Evolutionary conservation across 2,329 filamentous ascomycete species (phyloP), one percentile per base, ranked within the genome.

Genomic region (Pseudopithomyces maydicus): DNA sequence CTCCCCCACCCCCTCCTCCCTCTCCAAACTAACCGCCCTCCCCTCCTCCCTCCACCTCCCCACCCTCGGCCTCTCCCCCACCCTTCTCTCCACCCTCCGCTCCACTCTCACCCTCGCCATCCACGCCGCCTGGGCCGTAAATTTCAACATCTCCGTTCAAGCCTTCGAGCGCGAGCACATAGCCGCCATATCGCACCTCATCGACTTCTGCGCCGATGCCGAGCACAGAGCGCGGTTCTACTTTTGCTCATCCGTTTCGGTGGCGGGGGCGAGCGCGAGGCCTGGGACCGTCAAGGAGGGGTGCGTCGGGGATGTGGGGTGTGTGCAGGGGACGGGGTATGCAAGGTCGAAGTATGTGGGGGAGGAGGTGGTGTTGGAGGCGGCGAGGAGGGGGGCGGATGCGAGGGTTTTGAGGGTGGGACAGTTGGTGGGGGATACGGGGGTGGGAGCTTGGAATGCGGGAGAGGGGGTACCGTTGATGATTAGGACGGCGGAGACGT

Each of bases 71-170:
- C 70, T 83, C 2, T 52, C 63, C 52, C 46, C 11, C 43, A 50
- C 6, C 55, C 72, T 50, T 10, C 35, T 67, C 5, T 44, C 57
- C 1, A 45, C 59, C 2, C 52, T 74, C 6, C 52, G 44, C 3
- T 54, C 45, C 0, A 64, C 47, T 1, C 64, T 84, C 1, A 77
- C 77, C 0, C 66, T 69, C 12, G 76, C 84, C 19, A 80, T 85
- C 23, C 82, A 85, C 71, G 77, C 77, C 58, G 81, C 82, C 0
- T 85, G 83, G 83, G 74, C 81, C 1, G 83, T 85, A 26, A 85
- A 85, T 66, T 86, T 86, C 74, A 85, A 84, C 66, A 77, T 85
- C 61, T 73, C 74, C 0, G 74, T 85, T 1, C 71, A 74, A 2
- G 81, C 77, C 51, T 85, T 85, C 58, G 83, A 83, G 46, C 48